Percentiles rank a stretch among this genome's conserved stretches.
phyloP scores from a whole-genome alignment of 805 yeast species.

The Candida sanyiensis region DNA sequence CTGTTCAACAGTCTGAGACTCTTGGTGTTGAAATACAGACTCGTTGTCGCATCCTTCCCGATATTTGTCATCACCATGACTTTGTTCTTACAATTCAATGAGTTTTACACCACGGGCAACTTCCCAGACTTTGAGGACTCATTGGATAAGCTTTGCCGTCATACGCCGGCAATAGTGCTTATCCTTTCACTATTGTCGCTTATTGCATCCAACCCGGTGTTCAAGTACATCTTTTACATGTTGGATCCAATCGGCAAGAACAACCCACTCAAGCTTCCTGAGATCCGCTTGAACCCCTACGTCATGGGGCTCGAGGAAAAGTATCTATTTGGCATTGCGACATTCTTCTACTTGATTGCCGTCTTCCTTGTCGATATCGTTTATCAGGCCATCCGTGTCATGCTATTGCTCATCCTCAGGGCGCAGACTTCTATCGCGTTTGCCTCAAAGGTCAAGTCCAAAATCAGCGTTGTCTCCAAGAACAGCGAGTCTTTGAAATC shows the following conservation, averaged over 20 bases:
- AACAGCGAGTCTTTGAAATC: slow-evolving; percentile 3
- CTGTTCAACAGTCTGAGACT: slow-evolving; percentile 56
- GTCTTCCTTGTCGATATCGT: slow-evolving; percentile 37
- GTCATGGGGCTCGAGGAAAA: slow-evolving; percentile 63
- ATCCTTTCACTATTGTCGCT: slow-evolving; percentile 35
- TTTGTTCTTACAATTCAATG: slow-evolving; percentile 48
- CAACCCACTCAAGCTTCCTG: slow-evolving; percentile 38
- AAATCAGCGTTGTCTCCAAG: not conserved
- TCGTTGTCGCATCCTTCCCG: slow-evolving; percentile 68
- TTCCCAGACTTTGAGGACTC: slow-evolving; percentile 45
- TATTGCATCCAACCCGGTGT: slow-evolving; percentile 28
- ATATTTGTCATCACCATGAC: slow-evolving; percentile 49
- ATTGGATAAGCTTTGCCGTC: slow-evolving; percentile 31
- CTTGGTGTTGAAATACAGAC: slow-evolving; percentile 69
- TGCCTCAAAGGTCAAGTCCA: slow-evolving; percentile 7
- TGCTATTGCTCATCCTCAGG: slow-evolving; percentile 2
- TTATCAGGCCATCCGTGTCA: slow-evolving; percentile 17
- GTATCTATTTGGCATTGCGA: slow-evolving; percentile 52
- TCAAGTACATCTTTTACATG: slow-evolving; percentile 36
- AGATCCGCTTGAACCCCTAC: slow-evolving; percentile 46
- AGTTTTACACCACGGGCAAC: slow-evolving; percentile 33
- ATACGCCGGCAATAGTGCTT: slow-evolving; percentile 24
- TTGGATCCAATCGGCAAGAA: slow-evolving; percentile 52
- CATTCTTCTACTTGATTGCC: slow-evolving; percentile 45
- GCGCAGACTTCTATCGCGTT: not conserved